Evolutionary conservation across 345 rosid species (phyloP), one percentile per base, ranked within the genome.

Genomic region (Erucastrum elatum): DNA sequence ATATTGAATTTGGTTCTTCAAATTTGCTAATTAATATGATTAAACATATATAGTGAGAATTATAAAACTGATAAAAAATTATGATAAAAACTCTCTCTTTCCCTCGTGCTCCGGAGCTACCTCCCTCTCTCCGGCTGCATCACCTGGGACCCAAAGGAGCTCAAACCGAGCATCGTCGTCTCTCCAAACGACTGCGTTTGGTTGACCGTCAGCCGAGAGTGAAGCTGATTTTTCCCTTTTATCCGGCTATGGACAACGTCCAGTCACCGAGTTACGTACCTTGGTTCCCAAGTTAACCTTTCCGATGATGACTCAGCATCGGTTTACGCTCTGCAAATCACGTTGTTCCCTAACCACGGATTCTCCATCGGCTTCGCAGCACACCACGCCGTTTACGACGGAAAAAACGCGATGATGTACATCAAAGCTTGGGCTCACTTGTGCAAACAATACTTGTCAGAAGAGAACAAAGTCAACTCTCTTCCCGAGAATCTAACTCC

Each of bases 81-180:
- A 21, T 21, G 21, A 21, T 21, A 21, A 21, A 82, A 75, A 11
- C 79, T 15, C 67, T 82, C 85, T 2, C 83, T 82, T 1, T 82
- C 87, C 2, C 66, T 60, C 27, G 61, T 64, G 8, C 87, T 86
- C 77, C 33, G 6, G 31, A 75, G 58, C 62, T 82, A 67, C 60
- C 83, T 82, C 37, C 87, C 86, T 31, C 70, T 84, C 56, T 34
- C 81, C 7, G 86, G 87, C 15, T 39, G 33, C 70, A 16, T 86
- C 70, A 58, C 8, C 0, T 80, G 83, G 86, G 61, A 74, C 2
- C 31, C 27, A 6, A 13, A 41, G 13, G 64, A 76, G 5, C 16
- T 68, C 1, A 64, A 68, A 3, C 86, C 87, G 3, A 10, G 49
- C 75, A 75, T 82, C 61, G 25, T 66, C 21, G 78, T 69, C 70